Percentiles rank a stretch among this genome's conserved stretches.
phyloP scores from a whole-genome alignment of 176 grass and related monocot species.

The Zea luxurians region DNA sequence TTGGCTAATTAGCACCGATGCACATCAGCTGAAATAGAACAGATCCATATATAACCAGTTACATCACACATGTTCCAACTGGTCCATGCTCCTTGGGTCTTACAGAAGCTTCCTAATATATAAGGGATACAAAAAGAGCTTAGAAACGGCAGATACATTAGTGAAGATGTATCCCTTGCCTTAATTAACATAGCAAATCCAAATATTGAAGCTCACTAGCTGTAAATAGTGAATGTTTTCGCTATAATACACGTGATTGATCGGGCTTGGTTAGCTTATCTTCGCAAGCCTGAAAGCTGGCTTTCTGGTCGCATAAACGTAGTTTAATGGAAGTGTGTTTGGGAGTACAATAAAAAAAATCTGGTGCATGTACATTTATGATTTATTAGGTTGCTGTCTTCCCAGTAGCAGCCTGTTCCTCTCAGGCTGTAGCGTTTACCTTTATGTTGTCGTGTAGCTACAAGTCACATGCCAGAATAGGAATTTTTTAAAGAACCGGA shows the following conservation, averaged over 20 bases:
- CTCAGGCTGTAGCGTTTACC: slow-evolving; percentile 39
- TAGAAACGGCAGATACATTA: background rate
- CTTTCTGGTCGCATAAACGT: slow-evolving; percentile 4
- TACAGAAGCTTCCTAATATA: background rate
- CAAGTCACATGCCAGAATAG: slow-evolving; percentile 42
- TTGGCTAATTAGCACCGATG: background rate
- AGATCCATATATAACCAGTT: background rate
- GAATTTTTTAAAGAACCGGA: slow-evolving; percentile 20
- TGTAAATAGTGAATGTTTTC: slow-evolving; percentile 23
- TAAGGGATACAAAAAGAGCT: background rate
- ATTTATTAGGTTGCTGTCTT: slow-evolving; percentile 37
- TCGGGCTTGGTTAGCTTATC: slow-evolving; percentile 30
- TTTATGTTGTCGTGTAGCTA: slow-evolving; percentile 42
- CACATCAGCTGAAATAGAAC: background rate
- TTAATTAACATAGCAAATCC: background rate
- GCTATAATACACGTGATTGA: slow-evolving; percentile 32
- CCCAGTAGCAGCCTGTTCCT: slow-evolving; percentile 27
- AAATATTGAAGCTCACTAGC: slow-evolving; percentile 16
- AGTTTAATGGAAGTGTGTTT: slow-evolving; percentile 39
- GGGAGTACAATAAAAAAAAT: slow-evolving; percentile 25
- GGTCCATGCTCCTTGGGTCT: background rate
- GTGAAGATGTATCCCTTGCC: slow-evolving; percentile 1
- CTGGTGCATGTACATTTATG: slow-evolving; percentile 10
- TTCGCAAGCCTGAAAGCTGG: slow-evolving; percentile 9
- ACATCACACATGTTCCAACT: background rate